Base-by-base conservation (phyloP, 108 stramenopile genomes). In the Nannochloropsis salina region DNA sequence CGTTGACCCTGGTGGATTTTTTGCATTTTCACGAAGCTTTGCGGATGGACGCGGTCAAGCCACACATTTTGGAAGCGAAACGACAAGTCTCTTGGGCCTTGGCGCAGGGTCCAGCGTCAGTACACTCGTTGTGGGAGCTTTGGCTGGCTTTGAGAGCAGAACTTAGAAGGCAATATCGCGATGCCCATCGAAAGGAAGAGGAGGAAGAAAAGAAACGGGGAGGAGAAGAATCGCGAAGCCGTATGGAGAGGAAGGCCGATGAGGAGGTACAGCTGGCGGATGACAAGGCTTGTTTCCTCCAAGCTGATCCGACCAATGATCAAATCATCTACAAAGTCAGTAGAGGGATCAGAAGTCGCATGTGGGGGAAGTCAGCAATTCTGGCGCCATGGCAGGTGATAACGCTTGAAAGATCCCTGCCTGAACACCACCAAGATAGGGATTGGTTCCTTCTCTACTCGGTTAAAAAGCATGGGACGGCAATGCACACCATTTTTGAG, bases 381-480 rank as follows among this genome's bases (percentile, higher is more conserved):
- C 61, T 74, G 61, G 61, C 61, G 61, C 61, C 61, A n/a, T 74
- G 61, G 61, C 61, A 74, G 61, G 61, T 74, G 61, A 74, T 74
- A n/a, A 74, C 61, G 8, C n/a, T 74, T 15, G 61, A 74, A n/a
- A 4, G 61, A 74, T 74, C 61, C 20, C 61, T 74, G 6, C 61
- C 61, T n/a, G 61, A 74, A n/a, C 4, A 74, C 3, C 61, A 74
- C 61, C 15, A 3, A n/a, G 61, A 74, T 74, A 74, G 61, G 8
- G 61, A 74, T 74, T 74, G 61, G 61, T 74, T n/a, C 61, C n/a
- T 74, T n/a, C 6, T 74, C 20, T 74, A 74, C 3, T n/a, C 61
- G 8, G 2, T 74, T 15, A 74, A 74, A 6, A 74, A 74, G 61
- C 61, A 74, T 3, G 61, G 61, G 61, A n/a, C 61, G 61, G 61